phyloP scores from a whole-genome alignment of 768 basidiomycete species.

The Hortiboletus flavorubellus region DNA sequence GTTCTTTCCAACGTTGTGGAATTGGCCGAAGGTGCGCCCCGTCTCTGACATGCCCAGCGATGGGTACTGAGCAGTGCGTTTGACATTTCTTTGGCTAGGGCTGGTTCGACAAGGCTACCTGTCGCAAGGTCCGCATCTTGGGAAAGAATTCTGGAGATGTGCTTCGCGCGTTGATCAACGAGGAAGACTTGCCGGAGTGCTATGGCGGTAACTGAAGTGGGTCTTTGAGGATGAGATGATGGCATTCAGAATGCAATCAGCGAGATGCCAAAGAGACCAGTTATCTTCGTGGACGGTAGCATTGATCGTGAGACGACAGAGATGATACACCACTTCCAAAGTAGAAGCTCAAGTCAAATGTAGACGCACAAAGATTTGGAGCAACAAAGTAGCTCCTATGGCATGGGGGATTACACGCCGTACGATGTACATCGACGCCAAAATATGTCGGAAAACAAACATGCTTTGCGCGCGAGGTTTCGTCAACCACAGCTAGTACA shows the following conservation, averaged over 20 bases:
- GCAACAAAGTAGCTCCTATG: not conserved
- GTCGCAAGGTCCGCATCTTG: constrained; percentile 73
- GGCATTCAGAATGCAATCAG: constrained; percentile 44
- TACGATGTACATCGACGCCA: not conserved
- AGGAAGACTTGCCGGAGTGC: constrained; percentile 52
- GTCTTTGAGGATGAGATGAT: constrained; percentile 64
- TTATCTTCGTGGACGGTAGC: constrained; percentile 45
- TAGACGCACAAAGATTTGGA: not conserved
- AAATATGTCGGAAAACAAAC: not conserved
- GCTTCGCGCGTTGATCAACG: constrained; percentile 49
- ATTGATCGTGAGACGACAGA: constrained; percentile 30
- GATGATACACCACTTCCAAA: too few species aligned
- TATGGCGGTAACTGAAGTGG: constrained; percentile 81
- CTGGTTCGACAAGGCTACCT: constrained; percentile 80
- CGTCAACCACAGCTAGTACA: not conserved
- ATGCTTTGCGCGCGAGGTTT: too few species aligned
- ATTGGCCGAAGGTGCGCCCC: constrained; percentile 69
- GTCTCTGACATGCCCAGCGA: not conserved
- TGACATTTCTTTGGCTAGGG: constrained; percentile 36
- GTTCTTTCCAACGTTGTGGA: constrained; percentile 83
- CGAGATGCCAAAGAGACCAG: constrained; percentile 55
- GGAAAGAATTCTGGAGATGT: constrained; percentile 54
- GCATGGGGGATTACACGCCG: too few species aligned
- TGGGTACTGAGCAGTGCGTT: not conserved
- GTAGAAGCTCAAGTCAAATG: not conserved